These are phyloP conservation scores for Musa itinerans DNA, from an alignment of 176 grass and related monocot species.

Conservation along the genomic window DNA sequence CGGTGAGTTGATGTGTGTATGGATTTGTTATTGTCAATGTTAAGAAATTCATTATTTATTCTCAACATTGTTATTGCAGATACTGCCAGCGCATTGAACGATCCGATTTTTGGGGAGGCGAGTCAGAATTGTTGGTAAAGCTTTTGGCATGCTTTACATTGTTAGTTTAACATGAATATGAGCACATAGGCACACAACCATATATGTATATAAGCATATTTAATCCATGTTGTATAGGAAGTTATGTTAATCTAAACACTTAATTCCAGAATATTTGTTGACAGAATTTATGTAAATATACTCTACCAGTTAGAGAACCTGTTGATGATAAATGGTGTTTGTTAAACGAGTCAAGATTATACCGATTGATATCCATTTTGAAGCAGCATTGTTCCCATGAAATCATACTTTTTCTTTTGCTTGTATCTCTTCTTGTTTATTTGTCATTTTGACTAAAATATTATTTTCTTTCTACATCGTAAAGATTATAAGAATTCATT, in stretches of 20 bases:
- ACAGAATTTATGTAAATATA: background rate
- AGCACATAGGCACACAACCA: too few relatives aligned
- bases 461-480: too few relatives aligned
- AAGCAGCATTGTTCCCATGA: background rate
- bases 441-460: background rate
- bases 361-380: background rate
- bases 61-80: slow-evolving; percentile 33
- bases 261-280: background rate
- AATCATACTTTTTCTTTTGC: background rate
- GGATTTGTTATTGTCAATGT: background rate
- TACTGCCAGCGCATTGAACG: slow-evolving; percentile 83
- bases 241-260: background rate
- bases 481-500: background rate
- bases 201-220: too few relatives aligned
- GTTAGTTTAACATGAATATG: slow-evolving; percentile 4
- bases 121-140: slow-evolving; percentile 79
- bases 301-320: background rate
- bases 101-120: slow-evolving; percentile 94
- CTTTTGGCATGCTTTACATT: slow-evolving; percentile 13
- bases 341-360: background rate
- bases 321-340: background rate
- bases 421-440: background rate
- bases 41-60: slow-evolving; percentile 5
- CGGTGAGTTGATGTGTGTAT: slow-evolving; percentile 35
- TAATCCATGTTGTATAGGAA: background rate